phyloP scores from a whole-genome alignment of 768 basidiomycete species.

The Russula ochroleuca region DNA sequence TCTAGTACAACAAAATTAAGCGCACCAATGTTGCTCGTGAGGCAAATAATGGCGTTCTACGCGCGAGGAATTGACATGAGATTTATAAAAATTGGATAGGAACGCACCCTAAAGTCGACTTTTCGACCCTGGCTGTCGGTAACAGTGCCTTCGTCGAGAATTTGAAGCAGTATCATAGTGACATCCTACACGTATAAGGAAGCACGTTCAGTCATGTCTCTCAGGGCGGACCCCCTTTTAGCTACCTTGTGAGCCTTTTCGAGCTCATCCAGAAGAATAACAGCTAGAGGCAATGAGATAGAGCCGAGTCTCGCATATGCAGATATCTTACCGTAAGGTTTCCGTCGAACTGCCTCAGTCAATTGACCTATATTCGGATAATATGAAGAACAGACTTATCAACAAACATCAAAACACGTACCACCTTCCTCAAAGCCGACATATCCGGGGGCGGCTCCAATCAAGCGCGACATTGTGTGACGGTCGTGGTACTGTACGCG shows the following conservation, averaged over 20 bases:
- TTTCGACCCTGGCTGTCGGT: constrained; percentile 91
- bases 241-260: constrained; percentile 80
- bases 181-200: constrained; percentile 53
- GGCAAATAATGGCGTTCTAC: constrained; percentile 85
- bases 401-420: constrained; percentile 31
- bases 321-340: constrained; percentile 47
- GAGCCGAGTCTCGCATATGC: not conserved
- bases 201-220: not conserved
- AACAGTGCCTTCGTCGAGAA: constrained; percentile 84
- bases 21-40: constrained; percentile 79
- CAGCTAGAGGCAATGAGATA: constrained; percentile 38
- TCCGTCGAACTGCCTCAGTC: constrained; percentile 59
- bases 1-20: not conserved
- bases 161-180: constrained; percentile 84
- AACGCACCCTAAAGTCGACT: constrained; percentile 76
- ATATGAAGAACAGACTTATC: not conserved
- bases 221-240: not conserved
- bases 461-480: constrained; percentile 84
- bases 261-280: constrained; percentile 61
- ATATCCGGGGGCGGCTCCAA: constrained; percentile 91
- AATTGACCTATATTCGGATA: constrained; percentile 43
- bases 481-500: constrained; percentile 74
- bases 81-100: not conserved
- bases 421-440: constrained; percentile 73
- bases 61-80: not conserved